Evolutionary conservation across 345 rosid species (phyloP), one percentile per base, ranked within the genome.

Genomic region (Adansonia digitata): DNA sequence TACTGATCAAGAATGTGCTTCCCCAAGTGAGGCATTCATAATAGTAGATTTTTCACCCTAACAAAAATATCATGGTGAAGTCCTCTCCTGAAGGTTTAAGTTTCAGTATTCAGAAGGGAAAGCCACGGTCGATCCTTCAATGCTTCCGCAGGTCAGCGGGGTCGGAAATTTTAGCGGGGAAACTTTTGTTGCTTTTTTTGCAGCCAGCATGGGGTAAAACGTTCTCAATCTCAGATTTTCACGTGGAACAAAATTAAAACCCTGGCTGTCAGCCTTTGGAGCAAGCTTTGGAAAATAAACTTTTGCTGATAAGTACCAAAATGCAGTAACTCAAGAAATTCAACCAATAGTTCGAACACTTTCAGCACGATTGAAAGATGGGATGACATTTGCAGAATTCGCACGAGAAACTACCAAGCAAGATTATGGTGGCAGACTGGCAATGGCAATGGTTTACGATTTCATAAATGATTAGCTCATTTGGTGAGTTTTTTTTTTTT

Each of bases 321-420:
- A 80, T 72, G 71, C 77, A 26, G 51, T 74, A 34, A 42, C 65
- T 34, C 73, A 43, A 56, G 86, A 78, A 65, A 80, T 94, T 79
- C 78, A 73, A 40, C 83, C 75, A 66, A 69, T 82, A 52, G 88
- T 92, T 64, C 98, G 97, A 55, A 91, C 91, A 39, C 92, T 91
- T 72, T 78, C 81, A 14, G 89, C 80, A 29, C 89, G 98, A 68
- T 62, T 91, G 74, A 92, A 88, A 77, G 97, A 89, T 79, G 97
- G 97, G 69, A 91, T 92, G 98, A 86, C 94, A 43, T 92, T 94
- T 86, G 90, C 95, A 3, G 93, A 92, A 80, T 92, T 92, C 83
- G 78, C 98, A 22, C 86, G 83, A 1, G 88, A 86, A 77, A 94
- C 98, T 17, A 91, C 97, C 26, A 88, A 85, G 85, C 97, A 86